These are phyloP conservation scores for Erythrobasidium yunnanense DNA, from an alignment of 768 basidiomycete species.

Conservation along the genomic window DNA sequence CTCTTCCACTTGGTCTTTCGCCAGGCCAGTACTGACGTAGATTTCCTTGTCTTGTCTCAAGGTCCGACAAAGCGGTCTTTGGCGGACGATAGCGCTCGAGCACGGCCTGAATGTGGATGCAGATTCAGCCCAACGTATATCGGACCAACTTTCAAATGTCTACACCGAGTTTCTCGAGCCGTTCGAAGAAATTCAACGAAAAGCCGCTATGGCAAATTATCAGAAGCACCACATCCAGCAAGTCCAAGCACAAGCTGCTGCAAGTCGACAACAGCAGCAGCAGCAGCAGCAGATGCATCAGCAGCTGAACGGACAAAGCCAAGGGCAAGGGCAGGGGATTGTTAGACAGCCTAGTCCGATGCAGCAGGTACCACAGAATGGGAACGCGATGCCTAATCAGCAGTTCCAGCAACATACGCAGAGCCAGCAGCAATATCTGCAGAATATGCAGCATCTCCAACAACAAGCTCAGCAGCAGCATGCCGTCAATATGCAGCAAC, in stretches of 20 bases:
- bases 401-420: slow-evolving; percentile 5
- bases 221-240: slow-evolving; percentile 5
- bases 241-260: not conserved
- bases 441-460: not conserved
- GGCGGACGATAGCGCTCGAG: slow-evolving; percentile 33
- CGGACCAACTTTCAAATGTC: slow-evolving; percentile 30
- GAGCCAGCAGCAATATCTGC: not conserved
- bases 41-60: not conserved
- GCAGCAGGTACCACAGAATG: slow-evolving; percentile 26
- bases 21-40: not conserved
- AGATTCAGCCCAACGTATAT: slow-evolving; percentile 17
- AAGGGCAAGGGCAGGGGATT: not conserved
- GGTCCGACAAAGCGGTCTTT: slow-evolving; percentile 26
- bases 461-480: too few relatives aligned
- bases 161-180: slow-evolving; percentile 31
- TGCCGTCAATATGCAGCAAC: slow-evolving; percentile 24
- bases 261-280: not conserved
- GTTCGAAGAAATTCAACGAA: slow-evolving; percentile 33
- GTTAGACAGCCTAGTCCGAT: not conserved
- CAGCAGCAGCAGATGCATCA: slow-evolving; percentile 27
- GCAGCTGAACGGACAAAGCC: slow-evolving; percentile 7
- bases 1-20: not conserved
- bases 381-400: not conserved
- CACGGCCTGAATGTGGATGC: slow-evolving; percentile 30
- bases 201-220: slow-evolving; percentile 13